Base-by-base conservation (phyloP, 768 basidiomycete species). In the Lepiota brunneoincarnata region DNA sequence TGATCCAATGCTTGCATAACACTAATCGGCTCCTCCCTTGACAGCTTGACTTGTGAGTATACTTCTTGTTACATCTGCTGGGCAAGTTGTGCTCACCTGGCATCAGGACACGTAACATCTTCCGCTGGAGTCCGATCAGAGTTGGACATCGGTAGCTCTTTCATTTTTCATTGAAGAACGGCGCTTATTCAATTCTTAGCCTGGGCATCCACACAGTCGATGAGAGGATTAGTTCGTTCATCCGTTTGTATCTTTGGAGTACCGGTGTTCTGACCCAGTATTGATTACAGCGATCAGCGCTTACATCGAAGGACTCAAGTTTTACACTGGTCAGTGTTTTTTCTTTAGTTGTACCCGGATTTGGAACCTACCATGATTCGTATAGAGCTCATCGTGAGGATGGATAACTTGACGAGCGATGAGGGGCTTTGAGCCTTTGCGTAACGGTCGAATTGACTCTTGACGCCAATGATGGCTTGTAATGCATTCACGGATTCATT, bases 101-200 rank as follows among this genome's bases (percentile, higher is more conserved):
- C 35, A 12, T 15, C 36, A 67, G 64, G 17, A 62, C 65, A 1
- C 44, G 59, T 37, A 66, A 67, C 49, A 65, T 65, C 20, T 64
- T 67, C 41, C 63, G 65, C 17, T 68, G 65, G 65, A 68, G 64
- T 54, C 65, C 67, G 9, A 58, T 60, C 10, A 54, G 65, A 11
- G 55, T 55, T 24, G 64, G 64, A 34, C 63, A 62, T 1, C 64
- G 59, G 66, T 67, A n/a, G 15, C 2, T 28, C 34, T 6, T 59
- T 17, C 18, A 7, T 15, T 17, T 6, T 14, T 35, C 18, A 14
- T 15, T n/a, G 17, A 5, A 17, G 18, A 15, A 28, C 15, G 20
- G 20, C 40, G 6, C 18, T 54, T 2, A 44, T 21, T 14, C 6
- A 35, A 4, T 41, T 15, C 9, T 17, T 47, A 68, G 67, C 26